A percentile compares a stretch with the other conserved stretches of the same genome.
Evolutionary conservation across 805 yeast species (phyloP).

Genomic region (Wickerhamomyces sydowiorum): DNA sequence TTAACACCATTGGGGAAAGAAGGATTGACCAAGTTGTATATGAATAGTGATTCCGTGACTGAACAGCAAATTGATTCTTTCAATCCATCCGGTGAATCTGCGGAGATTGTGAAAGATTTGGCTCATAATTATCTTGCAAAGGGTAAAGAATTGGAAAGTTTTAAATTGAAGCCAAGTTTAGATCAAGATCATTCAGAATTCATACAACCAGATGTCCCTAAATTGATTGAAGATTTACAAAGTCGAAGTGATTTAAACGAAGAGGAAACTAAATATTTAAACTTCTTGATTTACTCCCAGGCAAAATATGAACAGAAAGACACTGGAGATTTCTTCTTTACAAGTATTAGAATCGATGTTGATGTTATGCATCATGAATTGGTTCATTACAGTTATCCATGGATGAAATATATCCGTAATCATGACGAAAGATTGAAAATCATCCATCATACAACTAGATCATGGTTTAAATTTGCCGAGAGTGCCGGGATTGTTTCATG

Average conservation of each 20-base stretch:
- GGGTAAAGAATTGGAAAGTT: background rate
- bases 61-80: background rate
- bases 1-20: background rate
- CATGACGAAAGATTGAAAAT: background rate
- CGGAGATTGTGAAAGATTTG: background rate
- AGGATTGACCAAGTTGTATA: background rate
- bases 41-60: background rate
- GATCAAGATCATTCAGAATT: background rate
- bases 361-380: background rate
- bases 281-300: background rate
- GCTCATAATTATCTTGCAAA: background rate
- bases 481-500: background rate
- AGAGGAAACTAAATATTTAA: background rate
- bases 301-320: background rate
- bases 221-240: background rate
- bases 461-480: constrained; percentile 1
- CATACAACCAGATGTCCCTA: background rate
- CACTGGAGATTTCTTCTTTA: background rate
- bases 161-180: background rate
- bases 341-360: background rate
- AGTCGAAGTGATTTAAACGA: background rate
- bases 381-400: background rate
- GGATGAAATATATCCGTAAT: background rate
- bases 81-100: background rate
- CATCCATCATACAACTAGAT: background rate